A percentile compares a stretch with the other conserved stretches of the same genome.
Conservation (phyloP, 2,329 filamentous ascomycete genomes). For the Magnaporthiopsis poae region DNA sequence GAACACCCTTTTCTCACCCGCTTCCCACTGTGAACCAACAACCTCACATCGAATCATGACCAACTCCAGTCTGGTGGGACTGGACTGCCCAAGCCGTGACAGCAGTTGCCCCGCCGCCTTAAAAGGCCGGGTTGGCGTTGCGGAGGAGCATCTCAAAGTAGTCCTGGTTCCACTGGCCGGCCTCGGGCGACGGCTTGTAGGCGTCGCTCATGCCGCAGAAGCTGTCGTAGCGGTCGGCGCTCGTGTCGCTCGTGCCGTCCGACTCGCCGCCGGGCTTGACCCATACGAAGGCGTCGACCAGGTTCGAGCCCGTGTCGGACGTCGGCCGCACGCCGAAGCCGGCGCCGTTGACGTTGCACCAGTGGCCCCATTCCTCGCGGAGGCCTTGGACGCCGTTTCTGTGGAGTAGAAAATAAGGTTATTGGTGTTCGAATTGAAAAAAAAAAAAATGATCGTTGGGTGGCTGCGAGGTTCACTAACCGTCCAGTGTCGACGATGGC, state of each 20-base stretch:
- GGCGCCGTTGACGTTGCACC: conserved; percentile 46
- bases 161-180: conserved; percentile 32
- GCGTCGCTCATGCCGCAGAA: conserved; percentile 29
- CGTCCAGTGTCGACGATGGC: conserved; percentile 30
- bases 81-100: too few species aligned
- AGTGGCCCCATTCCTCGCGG: conserved; percentile 34
- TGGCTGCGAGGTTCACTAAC: background rate
- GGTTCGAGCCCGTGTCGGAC: conserved; percentile 41
- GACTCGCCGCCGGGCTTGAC: conserved; percentile 53
- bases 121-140: conserved; percentile 27
- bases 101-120: too few species aligned
- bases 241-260: conserved; percentile 27
- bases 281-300: conserved; percentile 57
- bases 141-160: conserved; percentile 34
- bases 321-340: conserved; percentile 51
- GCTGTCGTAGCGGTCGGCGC: conserved; percentile 24
- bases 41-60: too few species aligned
- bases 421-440: background rate
- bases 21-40: too few species aligned
- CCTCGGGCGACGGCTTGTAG: conserved; percentile 31
- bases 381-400: conserved; percentile 31
- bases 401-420: conserved; percentile 9
- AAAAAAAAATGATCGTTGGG: too few species aligned
- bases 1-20: background rate
- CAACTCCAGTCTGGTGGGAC: too few species aligned